Evolutionary conservation across 441 rosid genomes (phyloP).

Genomic region (Pelargonium citronellum): DNA sequence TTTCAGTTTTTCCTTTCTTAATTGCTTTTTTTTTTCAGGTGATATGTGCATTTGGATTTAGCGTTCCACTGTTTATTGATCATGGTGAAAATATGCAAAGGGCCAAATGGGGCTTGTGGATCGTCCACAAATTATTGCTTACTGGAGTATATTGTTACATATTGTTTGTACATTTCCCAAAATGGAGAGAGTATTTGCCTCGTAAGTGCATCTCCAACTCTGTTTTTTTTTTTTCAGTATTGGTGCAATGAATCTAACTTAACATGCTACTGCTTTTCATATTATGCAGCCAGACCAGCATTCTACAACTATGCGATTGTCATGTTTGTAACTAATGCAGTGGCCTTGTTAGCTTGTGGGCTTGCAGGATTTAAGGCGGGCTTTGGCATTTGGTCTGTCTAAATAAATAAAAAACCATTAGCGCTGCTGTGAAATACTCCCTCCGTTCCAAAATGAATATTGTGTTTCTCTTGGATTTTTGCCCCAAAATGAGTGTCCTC

Average conservation of each 20-base stretch:
- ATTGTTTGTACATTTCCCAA: slow-evolving; percentile 43
- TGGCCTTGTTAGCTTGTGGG: slow-evolving; percentile 33
- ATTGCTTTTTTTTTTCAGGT: slow-evolving; percentile 30
- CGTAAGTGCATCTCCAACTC: slow-evolving; percentile 26
- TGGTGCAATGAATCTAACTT: not conserved
- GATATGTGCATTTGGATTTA: slow-evolving; percentile 41
- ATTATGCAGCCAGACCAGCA: slow-evolving; percentile 43
- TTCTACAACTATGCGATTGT: slow-evolving; percentile 46
- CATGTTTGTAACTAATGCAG: slow-evolving; percentile 37
- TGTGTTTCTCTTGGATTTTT: too few species aligned
- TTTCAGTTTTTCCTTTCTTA: not conserved
- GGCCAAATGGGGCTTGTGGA: slow-evolving; percentile 49
- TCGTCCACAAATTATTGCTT: slow-evolving; percentile 36
- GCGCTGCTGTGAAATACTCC: not conserved
- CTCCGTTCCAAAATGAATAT: too few species aligned
- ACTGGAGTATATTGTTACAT: slow-evolving; percentile 41
- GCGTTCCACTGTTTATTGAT: slow-evolving; percentile 35
- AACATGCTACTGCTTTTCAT: not conserved
- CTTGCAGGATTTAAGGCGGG: slow-evolving; percentile 41
- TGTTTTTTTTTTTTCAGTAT: not conserved
- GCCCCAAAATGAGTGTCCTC: too few species aligned
- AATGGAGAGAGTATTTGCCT: slow-evolving; percentile 48
- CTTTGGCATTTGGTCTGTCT: slow-evolving; percentile 46
- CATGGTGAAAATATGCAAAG: slow-evolving; percentile 26
- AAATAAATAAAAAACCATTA: not conserved